Percentiles rank a stretch among this genome's conserved stretches.
These are phyloP conservation scores for Heritiera littoralis DNA, from an alignment of 345 rosid genomes.

Conservation along the genomic window DNA sequence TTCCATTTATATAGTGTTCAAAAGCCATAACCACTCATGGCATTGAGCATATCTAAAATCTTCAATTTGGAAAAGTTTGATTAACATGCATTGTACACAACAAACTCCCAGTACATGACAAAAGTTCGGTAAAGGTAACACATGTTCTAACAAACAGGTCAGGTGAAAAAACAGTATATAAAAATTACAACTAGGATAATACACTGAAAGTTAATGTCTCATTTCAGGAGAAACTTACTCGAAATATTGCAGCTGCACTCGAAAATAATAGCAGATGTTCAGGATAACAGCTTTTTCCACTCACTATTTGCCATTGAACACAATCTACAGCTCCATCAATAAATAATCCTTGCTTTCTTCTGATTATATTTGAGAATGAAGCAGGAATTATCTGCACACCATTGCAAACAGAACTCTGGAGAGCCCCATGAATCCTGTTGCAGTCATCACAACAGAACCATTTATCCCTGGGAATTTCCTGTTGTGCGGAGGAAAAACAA, in stretches of 20 bases:
- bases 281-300: constrained; percentile 70
- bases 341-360: constrained; percentile 64
- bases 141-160: neutral
- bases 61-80: neutral
- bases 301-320: constrained; percentile 76
- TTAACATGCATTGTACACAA: neutral
- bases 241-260: constrained; percentile 80
- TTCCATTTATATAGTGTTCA: neutral
- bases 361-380: constrained; percentile 51
- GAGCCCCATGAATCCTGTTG: constrained; percentile 55
- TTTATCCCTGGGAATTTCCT: constrained; percentile 82
- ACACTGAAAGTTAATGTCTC: neutral
- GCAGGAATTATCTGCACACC: constrained; percentile 61
- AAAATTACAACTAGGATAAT: neutral
- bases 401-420: constrained; percentile 60
- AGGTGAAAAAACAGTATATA: neutral
- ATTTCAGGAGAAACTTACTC: constrained; percentile 46
- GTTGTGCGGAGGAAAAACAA: constrained; percentile 20
- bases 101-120: neutral
- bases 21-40: neutral
- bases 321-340: constrained; percentile 41
- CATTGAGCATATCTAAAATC: neutral
- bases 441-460: constrained; percentile 96
- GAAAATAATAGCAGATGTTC: constrained; percentile 77
- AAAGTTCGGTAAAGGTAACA: neutral